Evolutionary conservation across 2,329 filamentous ascomycete species (phyloP).

Genomic region (Sarocladiaceae sp.): DNA sequence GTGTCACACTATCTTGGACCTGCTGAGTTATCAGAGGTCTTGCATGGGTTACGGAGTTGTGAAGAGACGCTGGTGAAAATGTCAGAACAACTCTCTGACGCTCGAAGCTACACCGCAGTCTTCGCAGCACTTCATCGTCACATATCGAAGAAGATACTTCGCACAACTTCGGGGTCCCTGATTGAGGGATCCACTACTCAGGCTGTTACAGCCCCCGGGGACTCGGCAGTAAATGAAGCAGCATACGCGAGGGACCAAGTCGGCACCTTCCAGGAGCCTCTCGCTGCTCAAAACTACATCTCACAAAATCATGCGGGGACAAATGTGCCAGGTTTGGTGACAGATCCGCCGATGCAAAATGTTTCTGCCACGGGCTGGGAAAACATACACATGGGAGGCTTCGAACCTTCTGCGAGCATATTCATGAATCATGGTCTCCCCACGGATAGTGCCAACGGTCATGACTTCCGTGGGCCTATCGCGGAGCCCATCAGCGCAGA

Average conservation of each 20-base stretch:
- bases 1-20: not conserved
- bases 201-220: too few species aligned
- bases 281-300: too few species aligned
- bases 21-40: not conserved
- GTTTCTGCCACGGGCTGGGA: not conserved
- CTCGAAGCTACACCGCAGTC: not conserved
- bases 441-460: not conserved
- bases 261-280: too few species aligned
- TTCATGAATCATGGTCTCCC: not conserved
- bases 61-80: not conserved
- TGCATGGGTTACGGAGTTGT: not conserved
- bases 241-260: too few species aligned
- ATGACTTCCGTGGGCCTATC: not conserved
- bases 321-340: too few species aligned
- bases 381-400: not conserved
- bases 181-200: not conserved
- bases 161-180: not conserved
- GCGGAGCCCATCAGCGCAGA: not conserved
- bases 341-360: not conserved
- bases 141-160: not conserved
- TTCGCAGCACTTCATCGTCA: not conserved
- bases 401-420: not conserved
- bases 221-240: too few species aligned
- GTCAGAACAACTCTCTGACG: not conserved
- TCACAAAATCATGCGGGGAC: too few species aligned